These are phyloP conservation scores for Annulohypoxylon bovei DNA, from an alignment of 495 filamentous ascomycete genomes.

Conservation along the genomic window DNA sequence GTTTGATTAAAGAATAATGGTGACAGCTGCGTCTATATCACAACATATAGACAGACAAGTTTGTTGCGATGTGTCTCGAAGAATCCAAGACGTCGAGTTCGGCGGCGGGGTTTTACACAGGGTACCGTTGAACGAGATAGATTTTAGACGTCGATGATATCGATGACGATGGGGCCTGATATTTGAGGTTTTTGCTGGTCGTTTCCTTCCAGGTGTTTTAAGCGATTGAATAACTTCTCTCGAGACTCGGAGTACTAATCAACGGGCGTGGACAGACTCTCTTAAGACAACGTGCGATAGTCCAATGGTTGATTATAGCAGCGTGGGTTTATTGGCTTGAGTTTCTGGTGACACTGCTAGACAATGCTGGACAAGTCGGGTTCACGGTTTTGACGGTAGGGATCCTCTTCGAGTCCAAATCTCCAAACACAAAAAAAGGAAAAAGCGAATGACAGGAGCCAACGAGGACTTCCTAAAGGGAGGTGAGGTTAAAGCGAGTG, in stretches of 20 bases:
- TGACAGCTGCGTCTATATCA: conserved; percentile 36
- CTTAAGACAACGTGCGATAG: conserved; percentile 32
- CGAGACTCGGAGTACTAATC: conserved; percentile 44
- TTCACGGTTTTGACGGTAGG: conserved; percentile 32
- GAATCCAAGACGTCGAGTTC: conserved; percentile 21
- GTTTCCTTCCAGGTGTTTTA: conserved; percentile 48
- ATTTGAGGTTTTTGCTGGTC: conserved; percentile 32
- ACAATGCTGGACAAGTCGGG: conserved; percentile 26
- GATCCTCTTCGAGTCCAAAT: conserved; percentile 48
- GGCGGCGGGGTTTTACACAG: conserved; percentile 23
- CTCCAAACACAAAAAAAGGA: conserved; percentile 56
- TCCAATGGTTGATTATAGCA: conserved; percentile 32
- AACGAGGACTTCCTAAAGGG: conserved; percentile 68
- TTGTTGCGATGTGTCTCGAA: conserved; percentile 16
- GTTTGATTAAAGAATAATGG: conserved; percentile 28
- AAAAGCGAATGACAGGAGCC: conserved; percentile 73
- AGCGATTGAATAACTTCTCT: conserved; percentile 50
- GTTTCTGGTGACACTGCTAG: conserved; percentile 34
- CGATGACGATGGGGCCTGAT: conserved; percentile 2
- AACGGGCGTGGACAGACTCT: conserved; percentile 38
- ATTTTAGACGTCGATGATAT: conserved; percentile 32
- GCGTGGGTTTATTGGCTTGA: conserved; percentile 15
- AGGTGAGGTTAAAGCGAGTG: conserved; percentile 59
- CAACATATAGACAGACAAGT: conserved; percentile 34
- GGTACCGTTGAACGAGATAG: conserved; percentile 10